Percentiles rank a stretch among this genome's conserved stretches.
Conservation (phyloP, 192 early-diverging fungal genomes). For the Chytriomyces confervae region DNA sequence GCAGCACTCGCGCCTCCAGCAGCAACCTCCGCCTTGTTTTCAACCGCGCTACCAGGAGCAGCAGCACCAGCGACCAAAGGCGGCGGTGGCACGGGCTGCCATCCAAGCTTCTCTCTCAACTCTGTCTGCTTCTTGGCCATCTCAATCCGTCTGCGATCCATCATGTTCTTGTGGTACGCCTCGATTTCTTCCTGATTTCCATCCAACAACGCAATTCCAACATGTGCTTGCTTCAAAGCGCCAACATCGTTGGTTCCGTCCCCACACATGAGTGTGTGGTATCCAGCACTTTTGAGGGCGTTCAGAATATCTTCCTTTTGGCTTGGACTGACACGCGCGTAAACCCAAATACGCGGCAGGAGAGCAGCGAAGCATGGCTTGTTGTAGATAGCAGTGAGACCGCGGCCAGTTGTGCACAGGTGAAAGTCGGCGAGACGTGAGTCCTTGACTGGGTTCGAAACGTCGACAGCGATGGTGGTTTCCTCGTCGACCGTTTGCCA, state of each 20-base stretch:
- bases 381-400: slow-evolving; percentile 70
- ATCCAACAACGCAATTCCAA: slow-evolving; percentile 94
- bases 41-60: background rate
- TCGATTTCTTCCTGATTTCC: slow-evolving; percentile 88
- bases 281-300: slow-evolving; percentile 85
- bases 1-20: background rate
- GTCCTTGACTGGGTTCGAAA: slow-evolving; percentile 54
- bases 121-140: slow-evolving; percentile 91
- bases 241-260: slow-evolving; percentile 99
- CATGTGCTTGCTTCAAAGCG: slow-evolving; percentile 97
- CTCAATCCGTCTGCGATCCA: slow-evolving; percentile 76
- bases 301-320: slow-evolving; percentile 97
- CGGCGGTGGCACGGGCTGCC: slow-evolving; percentile 65
- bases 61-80: slow-evolving; percentile 6
- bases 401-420: slow-evolving; percentile 94
- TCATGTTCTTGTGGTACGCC: slow-evolving; percentile 81
- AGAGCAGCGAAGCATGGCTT: slow-evolving; percentile 49
- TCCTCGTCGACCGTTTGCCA: slow-evolving; percentile 90
- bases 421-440: slow-evolving; percentile 73
- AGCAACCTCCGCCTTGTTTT: background rate
- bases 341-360: slow-evolving; percentile 76
- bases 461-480: slow-evolving; percentile 53
- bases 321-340: slow-evolving; percentile 92
- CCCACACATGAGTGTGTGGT: slow-evolving; percentile 98
- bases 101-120: slow-evolving; percentile 79